Evolutionary conservation across 768 basidiomycete species (phyloP).

Genomic region (Lactifluus echinatus): DNA sequence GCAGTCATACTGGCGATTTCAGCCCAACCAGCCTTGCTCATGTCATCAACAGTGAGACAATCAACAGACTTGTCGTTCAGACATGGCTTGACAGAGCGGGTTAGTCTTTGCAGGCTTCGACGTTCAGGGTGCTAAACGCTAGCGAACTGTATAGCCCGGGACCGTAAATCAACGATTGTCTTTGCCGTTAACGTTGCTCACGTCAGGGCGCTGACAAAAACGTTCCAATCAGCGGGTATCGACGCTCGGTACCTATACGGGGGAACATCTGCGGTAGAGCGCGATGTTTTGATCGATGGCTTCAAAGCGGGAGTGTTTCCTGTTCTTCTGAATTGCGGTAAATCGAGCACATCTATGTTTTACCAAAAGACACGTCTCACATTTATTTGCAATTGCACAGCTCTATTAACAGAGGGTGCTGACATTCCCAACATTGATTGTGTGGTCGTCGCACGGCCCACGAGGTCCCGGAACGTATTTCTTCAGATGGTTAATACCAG

Average conservation of each 20-base stretch:
- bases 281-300: conserved; percentile 50
- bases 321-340: conserved; percentile 86
- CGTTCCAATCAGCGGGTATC: conserved; percentile 65
- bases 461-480: conserved; percentile 80
- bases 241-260: conserved; percentile 80
- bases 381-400: conserved; percentile 28
- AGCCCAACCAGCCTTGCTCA: conserved; percentile 67
- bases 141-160: conserved; percentile 28
- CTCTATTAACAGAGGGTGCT: conserved; percentile 87
- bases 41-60: conserved; percentile 68
- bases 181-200: conserved; percentile 86
- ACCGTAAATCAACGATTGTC: conserved; percentile 81
- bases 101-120: conserved; percentile 24
- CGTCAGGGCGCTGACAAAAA: conserved; percentile 60
- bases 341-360: conserved; percentile 12
- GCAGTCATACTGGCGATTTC: conserved; percentile 69
- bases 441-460: conserved; percentile 79
- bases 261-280: conserved; percentile 52
- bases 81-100: conserved; percentile 83
- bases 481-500: conserved; percentile 74
- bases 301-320: conserved; percentile 74
- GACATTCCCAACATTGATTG: conserved; percentile 96
- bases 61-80: conserved; percentile 72
- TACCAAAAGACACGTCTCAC: background rate
- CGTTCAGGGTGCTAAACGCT: conserved; percentile 1